Percentiles rank a stretch among this genome's conserved stretches.
phyloP scores from a whole-genome alignment of 108 stramenopile genomes.

The Chaetoceros tenuissimus region DNA sequence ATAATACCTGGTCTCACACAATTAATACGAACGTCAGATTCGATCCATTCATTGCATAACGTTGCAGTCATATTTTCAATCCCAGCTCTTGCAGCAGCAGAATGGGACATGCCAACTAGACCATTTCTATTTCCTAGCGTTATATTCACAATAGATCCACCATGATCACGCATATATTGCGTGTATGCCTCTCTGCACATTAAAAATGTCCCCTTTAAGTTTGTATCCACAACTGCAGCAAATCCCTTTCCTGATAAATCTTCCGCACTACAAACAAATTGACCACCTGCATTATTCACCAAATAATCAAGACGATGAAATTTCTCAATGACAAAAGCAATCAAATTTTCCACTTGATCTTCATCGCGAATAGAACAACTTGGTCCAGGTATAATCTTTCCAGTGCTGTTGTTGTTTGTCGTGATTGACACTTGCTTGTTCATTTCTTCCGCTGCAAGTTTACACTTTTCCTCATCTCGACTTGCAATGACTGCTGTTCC shows the following conservation, averaged over 20 bases:
- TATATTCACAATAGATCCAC: conserved; percentile 79
- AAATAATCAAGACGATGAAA: conserved; percentile 53
- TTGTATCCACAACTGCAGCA: conserved; percentile 70
- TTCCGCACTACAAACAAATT: conserved; percentile 61
- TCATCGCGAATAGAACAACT: conserved; percentile 67
- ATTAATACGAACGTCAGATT: conserved; percentile 66
- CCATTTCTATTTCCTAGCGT: conserved; percentile 83
- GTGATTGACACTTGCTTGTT: conserved; percentile 19
- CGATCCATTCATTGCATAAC: conserved; percentile 80
- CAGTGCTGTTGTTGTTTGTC: conserved; percentile 9
- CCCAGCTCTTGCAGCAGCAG: conserved; percentile 71
- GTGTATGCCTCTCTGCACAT: conserved; percentile 65
- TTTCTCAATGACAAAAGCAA: conserved; percentile 39
- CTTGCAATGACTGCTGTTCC: conserved; percentile 75
- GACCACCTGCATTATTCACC: conserved; percentile 84
- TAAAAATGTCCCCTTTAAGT: conserved; percentile 73
- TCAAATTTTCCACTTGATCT: conserved; percentile 47
- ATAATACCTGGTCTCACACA: conserved; percentile 84
- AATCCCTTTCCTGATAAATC: conserved; percentile 62
- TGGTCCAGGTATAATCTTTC: conserved; percentile 50
- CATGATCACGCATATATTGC: conserved; percentile 73
- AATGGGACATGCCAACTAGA: conserved; percentile 78
- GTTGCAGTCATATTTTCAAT: conserved; percentile 86
- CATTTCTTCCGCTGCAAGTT: conserved; percentile 45
- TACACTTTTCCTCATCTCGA: conserved; percentile 45